Evolutionary conservation across 192 early-diverging fungal species (phyloP), one percentile per base, ranked within the genome.

Genomic region (Chytriomyces hyalinus): DNA sequence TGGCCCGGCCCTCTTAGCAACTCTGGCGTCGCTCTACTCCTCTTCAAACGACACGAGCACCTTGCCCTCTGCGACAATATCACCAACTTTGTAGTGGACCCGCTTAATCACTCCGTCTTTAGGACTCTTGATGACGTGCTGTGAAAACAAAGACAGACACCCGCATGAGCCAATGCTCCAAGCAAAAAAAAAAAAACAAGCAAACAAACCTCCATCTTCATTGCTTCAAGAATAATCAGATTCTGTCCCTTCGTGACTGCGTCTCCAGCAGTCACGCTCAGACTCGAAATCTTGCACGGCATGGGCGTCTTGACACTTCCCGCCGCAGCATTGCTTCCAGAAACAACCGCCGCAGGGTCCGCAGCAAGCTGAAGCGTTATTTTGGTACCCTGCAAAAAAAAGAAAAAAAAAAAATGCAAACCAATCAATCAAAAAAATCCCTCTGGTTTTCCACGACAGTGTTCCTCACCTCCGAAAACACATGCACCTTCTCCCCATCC

Each of bases 261-360:
- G 45, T 93, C 90, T 15, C 95, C 97, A 24, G 89, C 80, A 67
- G 91, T 84, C 3, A 94, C 89, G 57, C 88, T 80, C 0, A 97
- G 78, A 81, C 92, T 92, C 22, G 95, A 93, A 70, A 98, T 97
- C 86, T 95, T 96, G 89, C 97, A 97, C 15, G 97, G 95, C 97
- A 98, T 98, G 11, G 97, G 97, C 17, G 97, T 92, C 57, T 89
- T 91, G 44, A 98, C 88, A 15, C 89, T 88, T 15, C 90, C 92
- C 2, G 87, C 87, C 2, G 71, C 53, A 9, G 4, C 64, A 9
- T 70, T 47, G 11, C 60, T 57, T 48, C 47, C 72, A 45, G 68
- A 22, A 51, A 17, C 51, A 17, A 71, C 76, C 62, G 7, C 36
- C 6, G 64, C 73, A 26, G 67, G 62, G 51, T 74, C 70, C 4